A percentile compares a stretch with the other conserved stretches of the same genome.
These are phyloP conservation scores for Spergularia azorica DNA, from an alignment of 179 eudicot genomes.

Conservation along the genomic window DNA sequence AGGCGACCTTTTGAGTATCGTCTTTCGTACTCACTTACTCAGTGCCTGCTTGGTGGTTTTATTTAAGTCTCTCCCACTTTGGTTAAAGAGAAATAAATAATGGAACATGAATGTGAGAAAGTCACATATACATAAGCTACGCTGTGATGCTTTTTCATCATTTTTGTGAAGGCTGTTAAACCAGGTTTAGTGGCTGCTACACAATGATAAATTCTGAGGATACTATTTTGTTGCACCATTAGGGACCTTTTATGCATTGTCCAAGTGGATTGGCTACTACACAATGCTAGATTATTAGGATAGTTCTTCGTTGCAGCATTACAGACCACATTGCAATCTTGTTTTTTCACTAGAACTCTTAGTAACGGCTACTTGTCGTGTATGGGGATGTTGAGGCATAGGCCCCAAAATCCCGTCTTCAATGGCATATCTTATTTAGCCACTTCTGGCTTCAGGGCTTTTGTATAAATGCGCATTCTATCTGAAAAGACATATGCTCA, in stretches of 20 bases:
- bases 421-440: background rate
- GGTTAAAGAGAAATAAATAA: background rate
- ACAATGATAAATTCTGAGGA: too few species aligned
- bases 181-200: background rate
- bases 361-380: background rate
- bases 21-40: background rate
- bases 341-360: background rate
- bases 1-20: background rate
- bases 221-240: background rate
- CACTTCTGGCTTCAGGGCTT: background rate
- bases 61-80: background rate
- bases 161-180: too few species aligned
- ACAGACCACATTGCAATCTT: background rate
- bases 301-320: background rate
- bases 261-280: constrained; percentile 3
- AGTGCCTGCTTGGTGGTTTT: background rate
- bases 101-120: background rate
- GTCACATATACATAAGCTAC: too few species aligned
- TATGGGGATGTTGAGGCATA: background rate
- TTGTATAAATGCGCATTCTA: background rate
- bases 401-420: background rate
- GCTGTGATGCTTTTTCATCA: too few species aligned
- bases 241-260: background rate
- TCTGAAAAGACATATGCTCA: background rate
- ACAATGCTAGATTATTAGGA: background rate